Evolutionary conservation across 306 rosid genomes (phyloP).

Genomic region (Fagus sylvatica): DNA sequence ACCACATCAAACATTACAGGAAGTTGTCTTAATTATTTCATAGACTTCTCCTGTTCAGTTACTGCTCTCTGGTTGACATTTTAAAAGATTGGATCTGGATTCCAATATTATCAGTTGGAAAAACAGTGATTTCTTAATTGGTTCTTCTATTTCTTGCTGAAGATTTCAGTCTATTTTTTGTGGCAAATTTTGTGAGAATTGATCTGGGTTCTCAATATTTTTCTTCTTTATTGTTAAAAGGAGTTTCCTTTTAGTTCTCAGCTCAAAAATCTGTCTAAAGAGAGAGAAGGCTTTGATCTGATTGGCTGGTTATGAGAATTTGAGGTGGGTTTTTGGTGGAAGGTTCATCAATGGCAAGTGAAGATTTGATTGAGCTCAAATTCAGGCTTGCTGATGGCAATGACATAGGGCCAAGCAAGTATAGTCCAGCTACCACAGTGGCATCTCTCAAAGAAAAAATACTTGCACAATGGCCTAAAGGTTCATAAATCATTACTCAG

Average conservation of each 20-base stretch:
- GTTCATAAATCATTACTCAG: slow-evolving; percentile 13
- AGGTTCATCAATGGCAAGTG: slow-evolving; percentile 35
- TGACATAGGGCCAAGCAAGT: slow-evolving; percentile 45
- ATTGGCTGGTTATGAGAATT: slow-evolving; percentile 24
- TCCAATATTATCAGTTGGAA: slow-evolving; percentile 7
- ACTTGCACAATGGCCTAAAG: slow-evolving; percentile 50
- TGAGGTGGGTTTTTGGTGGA: slow-evolving; percentile 26
- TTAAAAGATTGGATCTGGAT: slow-evolving; percentile 14
- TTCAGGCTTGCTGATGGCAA: slow-evolving; percentile 49
- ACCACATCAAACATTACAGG: slow-evolving; percentile 26
- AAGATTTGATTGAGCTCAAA: slow-evolving; percentile 45
- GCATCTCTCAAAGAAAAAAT: slow-evolving; percentile 46
- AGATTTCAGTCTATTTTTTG: not conserved
- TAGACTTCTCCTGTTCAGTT: not conserved
- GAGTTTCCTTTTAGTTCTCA: not conserved
- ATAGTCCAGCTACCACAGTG: slow-evolving; percentile 39
- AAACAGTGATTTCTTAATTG: slow-evolving; percentile 3
- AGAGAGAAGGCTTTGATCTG: slow-evolving; percentile 9
- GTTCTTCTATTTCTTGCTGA: slow-evolving; percentile 3
- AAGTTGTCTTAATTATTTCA: slow-evolving; percentile 4
- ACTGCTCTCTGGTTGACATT: slow-evolving; percentile 23
- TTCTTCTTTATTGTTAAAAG: not conserved
- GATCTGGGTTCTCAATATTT: slow-evolving; percentile 28
- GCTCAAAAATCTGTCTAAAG: not conserved
- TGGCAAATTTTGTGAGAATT: slow-evolving; percentile 18